phyloP scores from a whole-genome alignment of 768 basidiomycete genomes.

The Suillus spraguei region DNA sequence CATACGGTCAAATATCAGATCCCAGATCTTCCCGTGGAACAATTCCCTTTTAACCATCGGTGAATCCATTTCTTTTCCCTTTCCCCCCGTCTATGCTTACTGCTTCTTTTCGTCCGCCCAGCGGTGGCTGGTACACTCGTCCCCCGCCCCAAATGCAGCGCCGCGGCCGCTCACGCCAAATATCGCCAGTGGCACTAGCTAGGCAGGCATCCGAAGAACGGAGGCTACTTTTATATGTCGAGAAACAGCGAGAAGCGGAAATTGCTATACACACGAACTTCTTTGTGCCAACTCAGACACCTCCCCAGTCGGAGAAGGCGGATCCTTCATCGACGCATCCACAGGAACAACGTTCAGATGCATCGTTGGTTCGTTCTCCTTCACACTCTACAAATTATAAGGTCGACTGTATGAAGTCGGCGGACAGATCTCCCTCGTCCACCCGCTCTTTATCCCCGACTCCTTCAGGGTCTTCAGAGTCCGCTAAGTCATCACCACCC shows the following conservation, averaged over 20 bases:
- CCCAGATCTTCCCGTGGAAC: constrained; percentile 14
- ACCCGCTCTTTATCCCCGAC: constrained; percentile 27
- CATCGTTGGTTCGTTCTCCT: constrained; percentile 1
- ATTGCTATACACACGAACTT: constrained; percentile 1
- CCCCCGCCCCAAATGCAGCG: constrained; percentile 29
- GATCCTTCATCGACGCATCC: constrained; percentile 8
- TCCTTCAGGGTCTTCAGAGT: constrained; percentile 20
- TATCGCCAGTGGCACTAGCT: constrained; percentile 46
- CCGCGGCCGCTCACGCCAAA: constrained; percentile 44
- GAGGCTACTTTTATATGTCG: constrained; percentile 18
- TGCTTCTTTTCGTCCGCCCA: constrained; percentile 25
- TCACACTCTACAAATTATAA: constrained; percentile 5
- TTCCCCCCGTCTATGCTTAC: constrained; percentile 24
- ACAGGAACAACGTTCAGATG: not conserved
- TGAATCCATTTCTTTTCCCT: constrained; percentile 14
- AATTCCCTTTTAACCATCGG: constrained; percentile 19
- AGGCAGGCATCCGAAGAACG: constrained; percentile 47
- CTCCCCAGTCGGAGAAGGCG: constrained; percentile 8
- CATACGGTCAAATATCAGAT: constrained; percentile 13
- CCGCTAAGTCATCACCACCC: constrained; percentile 23
- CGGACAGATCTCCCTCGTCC: constrained; percentile 4
- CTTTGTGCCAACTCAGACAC: constrained; percentile 11
- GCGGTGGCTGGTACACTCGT: constrained; percentile 24
- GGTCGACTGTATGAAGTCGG: constrained; percentile 5
- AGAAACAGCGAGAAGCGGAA: constrained; percentile 11